phyloP scores from a whole-genome alignment of 208 protist genomes.

The Lotmaria passim region DNA sequence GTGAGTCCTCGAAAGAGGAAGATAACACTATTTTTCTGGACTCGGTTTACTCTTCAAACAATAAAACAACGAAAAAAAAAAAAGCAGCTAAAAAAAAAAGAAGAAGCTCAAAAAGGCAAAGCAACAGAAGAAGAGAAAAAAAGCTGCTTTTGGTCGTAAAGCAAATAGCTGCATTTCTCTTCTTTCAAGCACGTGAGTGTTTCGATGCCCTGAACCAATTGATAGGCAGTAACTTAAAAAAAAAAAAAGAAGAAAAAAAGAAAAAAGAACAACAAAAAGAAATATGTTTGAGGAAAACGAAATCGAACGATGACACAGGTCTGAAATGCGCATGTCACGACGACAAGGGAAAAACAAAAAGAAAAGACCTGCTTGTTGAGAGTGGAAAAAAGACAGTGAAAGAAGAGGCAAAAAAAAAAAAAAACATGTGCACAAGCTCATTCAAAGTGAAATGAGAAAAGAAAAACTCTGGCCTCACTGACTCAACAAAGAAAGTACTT shows the following conservation, averaged over 20 bases:
- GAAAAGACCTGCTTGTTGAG: background rate
- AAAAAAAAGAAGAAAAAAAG: too few relatives aligned
- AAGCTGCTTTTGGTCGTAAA: too few relatives aligned
- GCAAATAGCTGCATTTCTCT: too few relatives aligned
- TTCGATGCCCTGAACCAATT: too few relatives aligned
- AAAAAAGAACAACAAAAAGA: background rate
- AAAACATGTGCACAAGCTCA: background rate
- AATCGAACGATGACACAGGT: background rate
- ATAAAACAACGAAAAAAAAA: background rate
- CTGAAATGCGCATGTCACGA: background rate
- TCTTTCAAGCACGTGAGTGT: too few relatives aligned
- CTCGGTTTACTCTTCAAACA: background rate
- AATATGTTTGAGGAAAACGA: background rate
- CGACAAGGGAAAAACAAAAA: background rate
- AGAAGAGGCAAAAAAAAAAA: background rate
- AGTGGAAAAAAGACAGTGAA: background rate
- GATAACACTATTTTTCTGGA: background rate
- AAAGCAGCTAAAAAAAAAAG: too few relatives aligned
- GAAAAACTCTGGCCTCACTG: background rate
- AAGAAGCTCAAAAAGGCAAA: too few relatives aligned
- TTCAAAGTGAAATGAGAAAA: slow-evolving; percentile 12
- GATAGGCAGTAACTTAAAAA: too few relatives aligned
- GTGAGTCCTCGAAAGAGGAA: background rate
- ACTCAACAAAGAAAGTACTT: background rate
- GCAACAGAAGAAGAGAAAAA: too few relatives aligned